Conservation (phyloP, 192 early-diverging fungal genomes). For the Linnemannia hyalina region DNA sequence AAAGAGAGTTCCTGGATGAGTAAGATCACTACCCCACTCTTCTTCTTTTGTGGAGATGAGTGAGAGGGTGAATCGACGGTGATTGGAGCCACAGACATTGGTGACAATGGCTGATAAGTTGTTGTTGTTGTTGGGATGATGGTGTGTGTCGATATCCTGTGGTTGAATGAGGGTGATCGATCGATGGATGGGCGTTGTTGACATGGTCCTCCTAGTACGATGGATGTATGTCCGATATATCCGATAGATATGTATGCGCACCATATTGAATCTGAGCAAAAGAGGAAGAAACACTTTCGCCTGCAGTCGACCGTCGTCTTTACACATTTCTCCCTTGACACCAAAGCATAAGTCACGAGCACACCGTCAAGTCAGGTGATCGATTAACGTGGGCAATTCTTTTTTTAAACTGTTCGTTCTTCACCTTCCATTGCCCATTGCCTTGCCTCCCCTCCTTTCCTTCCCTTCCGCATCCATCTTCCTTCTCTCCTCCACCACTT, state of each 20-base stretch:
- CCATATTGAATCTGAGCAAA: slow-evolving; percentile 15
- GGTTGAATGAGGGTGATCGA: too few species aligned
- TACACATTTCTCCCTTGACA: neutral
- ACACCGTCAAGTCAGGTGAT: too few species aligned
- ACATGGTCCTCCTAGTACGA: neutral
- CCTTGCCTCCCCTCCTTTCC: neutral
- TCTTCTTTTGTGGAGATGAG: too few species aligned
- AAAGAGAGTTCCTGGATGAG: neutral
- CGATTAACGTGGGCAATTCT: too few species aligned
- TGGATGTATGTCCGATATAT: neutral
- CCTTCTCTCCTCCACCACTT: neutral
- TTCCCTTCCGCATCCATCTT: neutral
- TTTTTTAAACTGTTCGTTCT: too few species aligned
- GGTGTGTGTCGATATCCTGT: neutral
- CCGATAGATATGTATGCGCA: neutral
- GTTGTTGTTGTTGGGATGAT: neutral
- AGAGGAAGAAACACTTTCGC: neutral
- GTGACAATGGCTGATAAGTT: neutral
- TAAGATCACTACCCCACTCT: neutral
- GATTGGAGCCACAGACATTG: neutral
- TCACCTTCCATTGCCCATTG: neutral
- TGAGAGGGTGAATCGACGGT: neutral
- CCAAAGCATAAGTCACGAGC: neutral
- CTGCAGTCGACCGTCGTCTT: neutral
- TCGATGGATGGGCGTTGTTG: neutral